These are phyloP conservation scores for Papilionanthe hybrid DNA, from an alignment of 116 monocot genomes.

Conservation along the genomic window DNA sequence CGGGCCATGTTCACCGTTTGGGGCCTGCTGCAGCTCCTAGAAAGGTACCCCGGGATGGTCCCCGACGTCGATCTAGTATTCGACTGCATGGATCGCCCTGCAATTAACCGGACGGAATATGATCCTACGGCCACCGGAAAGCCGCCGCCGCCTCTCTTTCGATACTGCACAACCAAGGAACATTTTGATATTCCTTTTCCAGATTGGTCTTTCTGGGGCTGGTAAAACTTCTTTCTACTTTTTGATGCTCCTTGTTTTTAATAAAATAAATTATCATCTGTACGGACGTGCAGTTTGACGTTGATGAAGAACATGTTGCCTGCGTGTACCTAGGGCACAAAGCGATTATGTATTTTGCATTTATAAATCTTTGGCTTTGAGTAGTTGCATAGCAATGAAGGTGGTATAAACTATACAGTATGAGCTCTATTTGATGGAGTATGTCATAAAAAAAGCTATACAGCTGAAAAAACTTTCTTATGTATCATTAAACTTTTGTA, in stretches of 20 bases:
- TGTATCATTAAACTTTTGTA: too few species aligned
- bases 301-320: too few species aligned
- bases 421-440: too few species aligned
- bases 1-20: slow-evolving; percentile 56
- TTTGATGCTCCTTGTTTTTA: neutral
- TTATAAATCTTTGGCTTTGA: too few species aligned
- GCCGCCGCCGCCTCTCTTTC: slow-evolving; percentile 49
- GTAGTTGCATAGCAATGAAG: too few species aligned
- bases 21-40: slow-evolving; percentile 55
- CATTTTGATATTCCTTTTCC: slow-evolving; percentile 64
- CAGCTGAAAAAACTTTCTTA: too few species aligned
- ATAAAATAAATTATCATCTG: too few species aligned
- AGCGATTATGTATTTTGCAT: too few species aligned
- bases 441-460: too few species aligned
- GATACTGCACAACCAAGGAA: slow-evolving; percentile 52
- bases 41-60: slow-evolving; percentile 50
- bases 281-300: too few species aligned
- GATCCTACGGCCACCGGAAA: neutral
- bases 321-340: too few species aligned
- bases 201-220: slow-evolving; percentile 70
- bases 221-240: slow-evolving; percentile 19
- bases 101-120: slow-evolving; percentile 18
- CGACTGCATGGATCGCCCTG: slow-evolving; percentile 43
- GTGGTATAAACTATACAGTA: too few species aligned
- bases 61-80: slow-evolving; percentile 60